Evolutionary conservation across 768 basidiomycete genomes (phyloP), one percentile per base, ranked within the genome.

Genomic region (Pleurotus citrinopileatus): DNA sequence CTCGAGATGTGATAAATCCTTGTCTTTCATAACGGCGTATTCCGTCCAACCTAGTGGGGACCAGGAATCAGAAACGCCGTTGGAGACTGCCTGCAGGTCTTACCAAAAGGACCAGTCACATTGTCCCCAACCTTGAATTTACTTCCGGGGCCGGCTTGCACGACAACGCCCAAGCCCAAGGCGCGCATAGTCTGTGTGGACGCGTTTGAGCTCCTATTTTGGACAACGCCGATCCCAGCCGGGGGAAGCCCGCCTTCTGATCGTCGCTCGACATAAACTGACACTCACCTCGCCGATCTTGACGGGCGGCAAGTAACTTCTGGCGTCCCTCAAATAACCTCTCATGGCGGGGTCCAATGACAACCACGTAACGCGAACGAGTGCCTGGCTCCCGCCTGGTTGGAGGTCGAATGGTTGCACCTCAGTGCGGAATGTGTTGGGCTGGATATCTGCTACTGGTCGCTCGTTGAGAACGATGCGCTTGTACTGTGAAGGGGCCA

Each of bases 341-440:
- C 93, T 80, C 91, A 94, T 92, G 0, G 92, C 91, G 17, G 94
- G 93, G 62, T 97, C 94, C 59, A 97, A 66, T 28, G 84, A 86
- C 27, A 93, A 63, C 75, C 86, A 94, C 43, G 85, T 83, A 55
- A 89, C 83, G 65, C 83, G 79, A n/a, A 98, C 82, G 42, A 95
- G 73, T 6, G 84, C 83, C 57, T 88, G 76, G 20, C 70, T 67
- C 17, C 67, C 57, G 1, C 76, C 77, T 4, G 84, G 76, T 61
- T 78, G 77, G 48, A 90, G 72, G 59, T 77, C 71, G 57, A 80
- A 77, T 1, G 81, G 73, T 13, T 77, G 64, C 2, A 72, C 65
- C 67, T 88, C 84, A 0, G 71, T 75, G 40, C 81, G 77, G 73
- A 96, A 95, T 0, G 92, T 95, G 45, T 78, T 78, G 2, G 85